Conservation (phyloP, 148 eudicot genomes). For the Linanthus parryae region DNA sequence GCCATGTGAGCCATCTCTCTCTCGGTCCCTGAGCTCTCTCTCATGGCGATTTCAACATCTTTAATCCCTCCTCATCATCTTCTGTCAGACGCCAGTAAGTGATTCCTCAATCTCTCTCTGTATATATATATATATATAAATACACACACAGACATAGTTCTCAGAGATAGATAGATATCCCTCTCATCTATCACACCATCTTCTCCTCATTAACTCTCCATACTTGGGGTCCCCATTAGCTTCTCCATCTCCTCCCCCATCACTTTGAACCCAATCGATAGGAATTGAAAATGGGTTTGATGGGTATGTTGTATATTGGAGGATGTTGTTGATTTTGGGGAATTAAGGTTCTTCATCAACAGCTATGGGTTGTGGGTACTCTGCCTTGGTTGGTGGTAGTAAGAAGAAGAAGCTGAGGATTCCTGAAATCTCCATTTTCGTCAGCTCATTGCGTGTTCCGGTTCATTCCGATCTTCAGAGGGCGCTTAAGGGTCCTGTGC, state of each 20-base stretch:
- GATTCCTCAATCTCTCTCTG: background rate
- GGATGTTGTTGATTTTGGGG: background rate
- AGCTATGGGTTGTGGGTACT: conserved; percentile 77
- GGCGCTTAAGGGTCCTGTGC: conserved; percentile 58
- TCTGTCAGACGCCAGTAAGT: conserved; percentile 19
- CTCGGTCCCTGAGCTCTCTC: conserved; percentile 23
- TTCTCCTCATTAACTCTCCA: background rate
- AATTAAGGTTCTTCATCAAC: conserved; percentile 3
- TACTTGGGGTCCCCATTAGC: background rate
- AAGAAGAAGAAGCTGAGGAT: conserved; percentile 50
- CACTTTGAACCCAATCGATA: background rate
- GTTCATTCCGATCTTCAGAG: conserved; percentile 43
- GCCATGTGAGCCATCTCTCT: conserved; percentile 51
- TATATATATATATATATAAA: background rate
- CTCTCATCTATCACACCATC: background rate
- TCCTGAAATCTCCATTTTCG: conserved; percentile 52
- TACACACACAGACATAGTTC: background rate
- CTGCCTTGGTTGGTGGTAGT: conserved; percentile 31
- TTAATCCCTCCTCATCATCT: background rate
- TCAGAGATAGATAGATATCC: background rate
- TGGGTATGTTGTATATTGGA: background rate
- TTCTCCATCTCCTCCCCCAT: background rate
- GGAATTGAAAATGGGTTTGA: no score
- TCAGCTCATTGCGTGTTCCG: conserved; percentile 61
- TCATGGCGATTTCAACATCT: conserved; percentile 3